phyloP scores from a whole-genome alignment of 2,329 filamentous ascomycete species.

The Myotisia sp. region DNA sequence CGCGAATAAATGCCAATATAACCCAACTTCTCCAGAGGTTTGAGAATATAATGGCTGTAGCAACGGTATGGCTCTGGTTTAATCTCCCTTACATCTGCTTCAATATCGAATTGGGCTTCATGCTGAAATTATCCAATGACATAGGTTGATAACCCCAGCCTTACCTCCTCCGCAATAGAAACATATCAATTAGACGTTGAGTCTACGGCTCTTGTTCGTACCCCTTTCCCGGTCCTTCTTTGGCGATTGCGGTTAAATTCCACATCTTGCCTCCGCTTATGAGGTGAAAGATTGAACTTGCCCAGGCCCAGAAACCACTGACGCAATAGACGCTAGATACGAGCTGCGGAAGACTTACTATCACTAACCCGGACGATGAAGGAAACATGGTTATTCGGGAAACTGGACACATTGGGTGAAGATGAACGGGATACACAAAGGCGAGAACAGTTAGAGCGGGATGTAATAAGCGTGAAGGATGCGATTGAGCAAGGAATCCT shows the following conservation, averaged over 20 bases:
- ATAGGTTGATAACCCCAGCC: conserved; percentile 37
- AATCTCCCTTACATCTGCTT: conserved; percentile 1
- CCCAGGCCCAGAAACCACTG: too few species aligned
- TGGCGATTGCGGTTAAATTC: not conserved
- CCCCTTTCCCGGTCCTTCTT: not conserved
- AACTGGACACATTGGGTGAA: conserved; percentile 43
- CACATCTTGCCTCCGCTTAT: not conserved
- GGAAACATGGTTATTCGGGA: conserved; percentile 53
- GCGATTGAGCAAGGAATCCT: conserved; percentile 23
- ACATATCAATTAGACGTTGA: conserved; percentile 46
- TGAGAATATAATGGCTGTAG: conserved; percentile 41
- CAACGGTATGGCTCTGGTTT: conserved; percentile 35
- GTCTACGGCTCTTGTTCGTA: conserved; percentile 41
- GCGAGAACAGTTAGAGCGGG: conserved; percentile 33
- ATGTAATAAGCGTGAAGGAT: conserved; percentile 34
- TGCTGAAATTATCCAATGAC: conserved; percentile 4
- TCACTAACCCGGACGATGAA: conserved; percentile 48
- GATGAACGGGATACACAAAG: conserved; percentile 28
- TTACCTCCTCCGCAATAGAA: conserved; percentile 42
- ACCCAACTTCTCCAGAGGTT: conserved; percentile 39
- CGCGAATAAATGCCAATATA: conserved; percentile 32
- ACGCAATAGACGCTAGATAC: too few species aligned
- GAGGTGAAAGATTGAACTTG: too few species aligned
- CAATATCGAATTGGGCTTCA: not conserved
- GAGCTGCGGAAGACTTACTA: conserved; percentile 48